phyloP scores from a whole-genome alignment of 495 filamentous ascomycete species.

The Neurospora sp. region DNA sequence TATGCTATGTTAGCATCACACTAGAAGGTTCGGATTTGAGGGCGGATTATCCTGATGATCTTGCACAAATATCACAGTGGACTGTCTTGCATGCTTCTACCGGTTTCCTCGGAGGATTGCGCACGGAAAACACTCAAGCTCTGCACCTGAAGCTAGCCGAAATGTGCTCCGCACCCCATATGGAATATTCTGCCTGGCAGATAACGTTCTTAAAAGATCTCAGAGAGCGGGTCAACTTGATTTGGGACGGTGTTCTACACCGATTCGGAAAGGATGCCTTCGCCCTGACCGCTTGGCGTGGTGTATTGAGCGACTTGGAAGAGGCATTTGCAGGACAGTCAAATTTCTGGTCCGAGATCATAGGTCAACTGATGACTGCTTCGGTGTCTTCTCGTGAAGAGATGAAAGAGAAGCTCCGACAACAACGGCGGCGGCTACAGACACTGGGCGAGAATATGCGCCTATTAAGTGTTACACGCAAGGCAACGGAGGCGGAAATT shows the following conservation, averaged over 20 bases:
- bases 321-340: background rate
- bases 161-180: background rate
- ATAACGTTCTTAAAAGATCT: background rate
- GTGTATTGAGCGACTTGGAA: background rate
- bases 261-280: background rate
- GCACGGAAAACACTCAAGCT: background rate
- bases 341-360: background rate
- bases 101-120: background rate
- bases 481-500: background rate
- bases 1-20: constrained; percentile 1
- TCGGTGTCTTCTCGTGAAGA: background rate
- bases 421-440: background rate
- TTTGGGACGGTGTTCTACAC: background rate
- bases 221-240: background rate
- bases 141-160: background rate
- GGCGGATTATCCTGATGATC: background rate
- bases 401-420: background rate
- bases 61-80: background rate
- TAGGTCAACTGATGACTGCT: background rate
- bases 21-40: background rate
- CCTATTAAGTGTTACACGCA: background rate
- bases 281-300: background rate
- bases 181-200: background rate
- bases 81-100: background rate
- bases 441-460: background rate